Base-by-base conservation (phyloP, 106 monocot species). In the Narthecium ossifragum region DNA sequence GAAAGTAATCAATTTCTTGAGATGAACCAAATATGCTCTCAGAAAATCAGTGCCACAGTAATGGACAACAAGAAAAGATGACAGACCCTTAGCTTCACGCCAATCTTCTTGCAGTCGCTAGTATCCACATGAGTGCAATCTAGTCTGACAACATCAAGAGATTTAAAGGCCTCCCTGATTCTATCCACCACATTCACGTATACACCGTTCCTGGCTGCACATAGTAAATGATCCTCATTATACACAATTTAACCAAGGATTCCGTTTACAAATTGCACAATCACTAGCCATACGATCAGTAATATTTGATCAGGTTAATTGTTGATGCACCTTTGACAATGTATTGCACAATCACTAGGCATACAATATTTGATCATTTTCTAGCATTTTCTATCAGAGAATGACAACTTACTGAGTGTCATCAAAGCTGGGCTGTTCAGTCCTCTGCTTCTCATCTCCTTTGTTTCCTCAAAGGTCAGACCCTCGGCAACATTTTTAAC, bases 91-190 rank as follows among this genome's bases (percentile, higher is more conserved):
- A 92, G 73, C 60, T 92, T 87, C 40, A 92, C 87, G 28, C 87
- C 92, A 60, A 92, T 92, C 64, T 84, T 92, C 75, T 92, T 92
- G 81, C 84, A 87, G 50, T 84, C 81, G 68, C 84, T 88, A 3
- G 62, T 65, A 34, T 64, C 80, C 23, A 78, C 73, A 78, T 80
- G 62, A 17, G 66, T 46, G 46, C 87, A 92, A 46, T 92, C 87
- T 57, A 92, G 48, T 38, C 84, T 78, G 46, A 88, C 72, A n/a
- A 92, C 92, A 56, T 92, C 87, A 11, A 61, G 50, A 45, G 68
- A 68, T 64, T 78, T 65, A 64, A 92, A 84, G 58, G 87, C 87
- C 51, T 75, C 84, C 58, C 73, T 73, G 1, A 81, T 64, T 73
- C 68, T 80, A 34, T 81, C 73, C 29, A 88, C 76, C 43, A 84